A percentile compares a stretch with the other conserved stretches of the same genome.
Conservation (phyloP, 2,329 filamentous ascomycete genomes). For the Madurella fahalii region DNA sequence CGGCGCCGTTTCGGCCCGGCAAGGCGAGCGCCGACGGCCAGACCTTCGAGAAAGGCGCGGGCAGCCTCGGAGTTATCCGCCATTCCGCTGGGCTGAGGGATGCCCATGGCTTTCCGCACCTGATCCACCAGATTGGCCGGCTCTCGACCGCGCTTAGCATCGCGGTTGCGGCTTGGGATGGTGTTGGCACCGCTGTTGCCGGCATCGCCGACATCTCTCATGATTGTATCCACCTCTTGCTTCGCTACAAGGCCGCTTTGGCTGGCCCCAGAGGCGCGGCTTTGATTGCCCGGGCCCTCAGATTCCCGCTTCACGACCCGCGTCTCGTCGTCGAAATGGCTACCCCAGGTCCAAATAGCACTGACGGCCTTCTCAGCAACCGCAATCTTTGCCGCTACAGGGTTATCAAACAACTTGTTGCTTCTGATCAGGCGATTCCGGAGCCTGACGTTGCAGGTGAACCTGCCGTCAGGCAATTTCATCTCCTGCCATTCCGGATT, state of each 20-base stretch:
- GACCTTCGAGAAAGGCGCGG: slow-evolving; percentile 24
- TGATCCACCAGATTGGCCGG: slow-evolving; percentile 2
- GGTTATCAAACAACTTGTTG: neutral
- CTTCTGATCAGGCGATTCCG: neutral
- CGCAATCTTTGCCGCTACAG: slow-evolving; percentile 9
- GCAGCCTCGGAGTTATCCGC: slow-evolving; percentile 12
- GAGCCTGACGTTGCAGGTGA: slow-evolving; percentile 11
- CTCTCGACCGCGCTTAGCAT: neutral
- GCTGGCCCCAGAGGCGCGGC: too few relatives aligned
- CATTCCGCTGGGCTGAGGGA: neutral
- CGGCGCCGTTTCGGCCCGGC: neutral
- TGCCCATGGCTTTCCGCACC: slow-evolving; percentile 4
- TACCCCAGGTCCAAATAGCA: neutral
- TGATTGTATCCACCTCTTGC: too few relatives aligned
- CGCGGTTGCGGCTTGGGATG: too few relatives aligned
- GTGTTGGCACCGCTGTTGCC: too few relatives aligned
- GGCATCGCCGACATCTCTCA: too few relatives aligned
- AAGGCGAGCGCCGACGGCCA: slow-evolving; percentile 18
- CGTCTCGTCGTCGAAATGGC: neutral
- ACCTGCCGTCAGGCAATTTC: neutral
- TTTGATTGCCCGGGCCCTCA: too few relatives aligned
- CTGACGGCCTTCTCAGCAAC: slow-evolving; percentile 15
- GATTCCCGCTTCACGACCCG: neutral
- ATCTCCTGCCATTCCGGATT: slow-evolving; percentile 15
- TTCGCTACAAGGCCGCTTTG: too few relatives aligned